Evolutionary conservation across 2,329 filamentous ascomycete genomes (phyloP), one percentile per base, ranked within the genome.

Genomic region (Trichoderma gracile): DNA sequence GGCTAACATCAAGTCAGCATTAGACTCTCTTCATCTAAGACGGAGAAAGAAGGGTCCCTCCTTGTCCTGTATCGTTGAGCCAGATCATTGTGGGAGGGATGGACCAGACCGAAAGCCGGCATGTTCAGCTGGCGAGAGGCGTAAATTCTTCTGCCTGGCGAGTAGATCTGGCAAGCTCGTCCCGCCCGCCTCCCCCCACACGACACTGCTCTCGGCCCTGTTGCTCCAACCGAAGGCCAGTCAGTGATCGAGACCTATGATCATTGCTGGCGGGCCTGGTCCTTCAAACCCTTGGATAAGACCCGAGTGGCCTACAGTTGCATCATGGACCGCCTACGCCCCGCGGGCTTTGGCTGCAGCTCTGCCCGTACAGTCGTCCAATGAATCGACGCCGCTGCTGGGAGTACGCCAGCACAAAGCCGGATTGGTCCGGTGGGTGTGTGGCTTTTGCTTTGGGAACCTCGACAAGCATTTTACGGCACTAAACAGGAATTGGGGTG

Each of bases 141-240:
- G 49, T 52, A 33, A 25, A 40, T n/a, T 21, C 50, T 61, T 33
- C 12, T 33, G 58, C 47, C 47, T 61, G 43, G 47, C 38, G 47
- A 61, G 58, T 19, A 61, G 58, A 61, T 61, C 58, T 53, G 23
- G 52, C 47, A 61, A 53, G 47, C 46, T 52, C 52, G 47, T 61
- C 43, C 23, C n/a, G 25, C 25, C 25, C 23, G 30, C 12, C 23
- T n/a, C 46, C 6, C 43, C 30, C 25, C 23, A 15, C 38, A 30
- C 46, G 14, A 23, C 47, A 52, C n/a, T 33, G 19, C 49, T 53
- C 47, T 23, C n/a, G 14, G 33, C 33, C 14, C n/a, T 43, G 25
- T 43, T 27, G 33, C n/a, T 45, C 54, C 17, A 43, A 21, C 33
- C 42, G 50, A 56, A 50, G 45, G 40, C 54, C 23, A 38, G 30